Evolutionary conservation across 768 basidiomycete genomes (phyloP).

Genomic region (Panellus pusillus): DNA sequence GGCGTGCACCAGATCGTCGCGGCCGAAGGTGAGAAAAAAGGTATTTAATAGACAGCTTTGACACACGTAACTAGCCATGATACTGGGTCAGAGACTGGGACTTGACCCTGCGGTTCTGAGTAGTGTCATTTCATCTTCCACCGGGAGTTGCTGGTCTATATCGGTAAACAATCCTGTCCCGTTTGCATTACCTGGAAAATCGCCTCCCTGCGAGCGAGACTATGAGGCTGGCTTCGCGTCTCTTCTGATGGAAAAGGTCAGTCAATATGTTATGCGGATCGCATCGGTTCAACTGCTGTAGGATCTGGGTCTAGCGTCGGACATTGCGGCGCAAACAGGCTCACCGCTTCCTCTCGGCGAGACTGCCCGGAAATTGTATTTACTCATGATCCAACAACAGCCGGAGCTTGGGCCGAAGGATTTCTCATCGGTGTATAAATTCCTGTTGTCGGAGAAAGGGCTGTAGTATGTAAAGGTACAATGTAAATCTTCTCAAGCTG

Average conservation of each 20-base stretch:
- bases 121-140: conserved; percentile 82
- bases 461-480: background rate
- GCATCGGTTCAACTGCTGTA: conserved; percentile 27
- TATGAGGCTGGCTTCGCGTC: conserved; percentile 89
- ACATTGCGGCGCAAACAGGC: conserved; percentile 50
- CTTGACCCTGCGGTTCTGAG: conserved; percentile 75
- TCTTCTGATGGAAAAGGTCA: conserved; percentile 78
- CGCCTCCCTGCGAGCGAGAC: conserved; percentile 79
- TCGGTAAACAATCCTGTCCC: conserved; percentile 89
- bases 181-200: conserved; percentile 63
- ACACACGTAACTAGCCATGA: conserved; percentile 54
- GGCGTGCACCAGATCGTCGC: conserved; percentile 83
- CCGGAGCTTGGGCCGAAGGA: conserved; percentile 70
- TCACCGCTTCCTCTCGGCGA: conserved; percentile 66
- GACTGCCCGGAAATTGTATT: conserved; percentile 65
- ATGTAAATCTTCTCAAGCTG: background rate
- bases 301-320: conserved; percentile 84
- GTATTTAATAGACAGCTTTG: too few species aligned
- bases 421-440: conserved; percentile 79
- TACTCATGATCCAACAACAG: conserved; percentile 46
- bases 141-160: conserved; percentile 81
- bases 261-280: background rate
- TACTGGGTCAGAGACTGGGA: conserved; percentile 81
- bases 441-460: conserved; percentile 37
- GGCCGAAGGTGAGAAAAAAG: conserved; percentile 45